A percentile compares a stretch with the other conserved stretches of the same genome.
Evolutionary conservation across 2,329 filamentous ascomycete genomes (phyloP).

Genomic region (Stemphylium vesicarium): DNA sequence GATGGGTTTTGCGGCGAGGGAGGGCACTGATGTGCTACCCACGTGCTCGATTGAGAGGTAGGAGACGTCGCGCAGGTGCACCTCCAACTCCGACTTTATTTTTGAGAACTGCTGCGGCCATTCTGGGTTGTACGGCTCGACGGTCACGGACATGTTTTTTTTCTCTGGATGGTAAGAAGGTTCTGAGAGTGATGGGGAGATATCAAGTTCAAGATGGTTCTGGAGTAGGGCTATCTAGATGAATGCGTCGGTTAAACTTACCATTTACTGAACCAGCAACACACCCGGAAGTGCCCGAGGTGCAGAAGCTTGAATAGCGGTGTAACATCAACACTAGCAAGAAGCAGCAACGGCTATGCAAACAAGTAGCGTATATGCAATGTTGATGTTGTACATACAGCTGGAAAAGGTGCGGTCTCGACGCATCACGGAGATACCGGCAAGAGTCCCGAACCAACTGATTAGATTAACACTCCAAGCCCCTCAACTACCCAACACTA

Average conservation of each 20-base stretch:
- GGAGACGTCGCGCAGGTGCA: slow-evolving; percentile 18
- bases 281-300: slow-evolving; percentile 6
- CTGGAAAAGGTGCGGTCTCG: slow-evolving; percentile 7
- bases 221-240: not conserved
- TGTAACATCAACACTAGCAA: slow-evolving; percentile 2
- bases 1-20: slow-evolving; percentile 46
- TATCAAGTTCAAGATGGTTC: not conserved
- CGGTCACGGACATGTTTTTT: slow-evolving; percentile 26
- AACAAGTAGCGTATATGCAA: not conserved
- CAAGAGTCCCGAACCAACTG: slow-evolving; percentile 8
- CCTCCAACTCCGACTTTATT: slow-evolving; percentile 26
- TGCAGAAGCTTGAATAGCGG: slow-evolving; percentile 2
- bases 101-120: slow-evolving; percentile 38
- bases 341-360: not conserved
- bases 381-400: slow-evolving; percentile 11
- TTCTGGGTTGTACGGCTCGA: slow-evolving; percentile 36
- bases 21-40: slow-evolving; percentile 47
- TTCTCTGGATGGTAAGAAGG: not conserved
- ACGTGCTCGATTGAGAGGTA: slow-evolving; percentile 46
- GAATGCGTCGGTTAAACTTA: slow-evolving; percentile 12
- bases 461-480: slow-evolving; percentile 16
- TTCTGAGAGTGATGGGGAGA: not conserved
- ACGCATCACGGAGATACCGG: slow-evolving; percentile 15
- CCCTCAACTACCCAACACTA: slow-evolving; percentile 15
- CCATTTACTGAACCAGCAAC: slow-evolving; percentile 4